Base-by-base conservation (phyloP, 495 filamentous ascomycete species). In the Massariosphaeria phaeospora region DNA sequence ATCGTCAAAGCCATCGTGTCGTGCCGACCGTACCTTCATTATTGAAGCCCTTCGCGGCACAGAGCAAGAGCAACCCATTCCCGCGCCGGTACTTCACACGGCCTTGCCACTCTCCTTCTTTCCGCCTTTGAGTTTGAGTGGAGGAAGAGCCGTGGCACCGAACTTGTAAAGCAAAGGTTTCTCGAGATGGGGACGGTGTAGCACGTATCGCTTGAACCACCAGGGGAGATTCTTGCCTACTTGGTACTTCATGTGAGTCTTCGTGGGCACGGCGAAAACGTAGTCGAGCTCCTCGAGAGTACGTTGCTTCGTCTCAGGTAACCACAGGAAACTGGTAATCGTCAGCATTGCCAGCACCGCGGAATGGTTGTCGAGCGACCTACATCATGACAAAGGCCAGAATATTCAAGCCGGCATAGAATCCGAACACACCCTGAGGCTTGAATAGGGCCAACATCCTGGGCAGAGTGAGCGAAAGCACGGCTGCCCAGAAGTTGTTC, bases 251-350 rank as follows among this genome's bases (percentile, higher is more conserved):
- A 69, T 57, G 53, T 71, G 68, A n/a, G 47, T 57, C 11, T 40
- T 52, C 6, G 67, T 72, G 9, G 69, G 59, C 12, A 74, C 70
- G 5, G 61, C 68, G 38, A 68, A 94, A 48, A 94, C 80, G 64
- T 89, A 88, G 69, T 94, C 87, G 31, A 94, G 73, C 66, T 94
- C 88, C 68, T 94, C 87, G 10, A 84, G 72, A 2, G 79, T 81
- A 13, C 76, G 75, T 70, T 83, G 77, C 72, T 85, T 85, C 7
- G 83, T 85, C 71, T 85, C 83, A 7, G 79, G 79, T 24, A 89
- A 69, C 54, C 75, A 78, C 12, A 86, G 73, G 69, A 86, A 86
- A 62, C 52, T 55, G 20, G 25, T 15, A 18, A 4, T 8, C 15
- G 44, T 48, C 24, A 55, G 34, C 8, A 6, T 45, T 44, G 12